Base-by-base conservation (phyloP, 192 early-diverging fungal genomes). In the Geranomyces variabilis region DNA sequence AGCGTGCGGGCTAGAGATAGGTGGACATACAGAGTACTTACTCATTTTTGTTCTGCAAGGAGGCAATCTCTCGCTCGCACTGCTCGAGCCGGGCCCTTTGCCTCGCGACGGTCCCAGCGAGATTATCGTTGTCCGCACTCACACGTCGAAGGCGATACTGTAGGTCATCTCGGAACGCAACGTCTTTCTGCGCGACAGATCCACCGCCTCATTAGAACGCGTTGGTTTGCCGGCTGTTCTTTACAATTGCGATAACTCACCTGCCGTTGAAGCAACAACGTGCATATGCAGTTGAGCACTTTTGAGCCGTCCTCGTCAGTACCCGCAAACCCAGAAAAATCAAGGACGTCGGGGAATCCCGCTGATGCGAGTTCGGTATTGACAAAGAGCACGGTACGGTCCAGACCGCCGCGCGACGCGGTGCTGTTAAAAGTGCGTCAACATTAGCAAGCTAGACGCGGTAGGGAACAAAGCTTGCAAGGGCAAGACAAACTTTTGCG, bases 241-340 rank as follows among this genome's bases (percentile, higher is more conserved):
- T 41, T 41, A 10, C 36, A 7, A 41, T 7, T 10, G 10, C 36
- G 36, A 41, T 7, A 10, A 41, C 36, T 13, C 49, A 73, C 70
- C 56, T 74, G 73, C 26, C 73, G 48, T 46, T 75, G 73, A 44
- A 69, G 73, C 28, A 75, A 46, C 14, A 75, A 45, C 33, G 73
- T 75, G 66, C 63, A 75, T 13, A 75, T 68, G 44, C 73, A 75
- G 59, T 62, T 68, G 28, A 75, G 0, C 30, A 75, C 53, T 14
- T 46, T 19, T 14, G 73, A 53, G 12, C 66, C 73, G 12, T 75
- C 57, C 5, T 41, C 44, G n/a, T 21, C 22, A 21, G 13, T 34
- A 9, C 66, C 66, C 10, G 34, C 30, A 19, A 69, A 57, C 14
- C 66, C 46, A 15, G 59, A 48, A 26, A 75, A 67, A 29, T 69